Percentiles rank a stretch among this genome's conserved stretches.
Evolutionary conservation across 805 yeast genomes (phyloP).

Genomic region (Cyberlindnera euphorbiiphila): DNA sequence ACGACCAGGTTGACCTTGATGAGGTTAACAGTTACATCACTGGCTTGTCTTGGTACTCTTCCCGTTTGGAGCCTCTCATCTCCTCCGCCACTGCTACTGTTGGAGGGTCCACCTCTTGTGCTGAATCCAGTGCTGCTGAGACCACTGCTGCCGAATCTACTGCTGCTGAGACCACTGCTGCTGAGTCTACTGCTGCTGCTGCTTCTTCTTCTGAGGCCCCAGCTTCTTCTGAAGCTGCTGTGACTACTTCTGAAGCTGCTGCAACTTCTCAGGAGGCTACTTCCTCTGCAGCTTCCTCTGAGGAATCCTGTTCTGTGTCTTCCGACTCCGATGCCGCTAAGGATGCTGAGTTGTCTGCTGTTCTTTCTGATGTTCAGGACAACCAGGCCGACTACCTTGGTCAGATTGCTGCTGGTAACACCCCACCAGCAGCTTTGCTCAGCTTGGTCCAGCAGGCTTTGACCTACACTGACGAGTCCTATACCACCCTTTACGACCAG

Average conservation of each 20-base stretch:
- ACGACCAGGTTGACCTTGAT: background rate
- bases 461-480: constrained; percentile 33
- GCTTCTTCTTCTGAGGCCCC: constrained; percentile 2
- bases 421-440: constrained; percentile 29
- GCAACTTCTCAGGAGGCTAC: no score
- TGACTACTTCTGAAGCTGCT: no score
- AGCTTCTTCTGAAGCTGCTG: background rate
- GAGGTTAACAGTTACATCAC: constrained; percentile 24
- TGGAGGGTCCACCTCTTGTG: constrained; percentile 2
- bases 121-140: background rate
- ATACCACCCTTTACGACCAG: constrained; percentile 29
- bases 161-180: background rate
- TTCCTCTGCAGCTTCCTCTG: background rate
- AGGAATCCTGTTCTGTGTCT: constrained; percentile 1
- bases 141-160: background rate
- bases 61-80: background rate
- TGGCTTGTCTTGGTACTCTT: constrained; percentile 30
- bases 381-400: constrained; percentile 21
- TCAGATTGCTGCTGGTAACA: constrained; percentile 19
- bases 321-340: constrained; percentile 4
- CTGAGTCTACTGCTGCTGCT: background rate
- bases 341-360: constrained; percentile 9
- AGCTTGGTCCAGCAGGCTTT: constrained; percentile 24
- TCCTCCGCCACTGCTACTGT: constrained; percentile 2
- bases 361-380: constrained; percentile 17